phyloP scores from a whole-genome alignment of 1,284 basidiomycete genomes.

The Agroathelia rolfsii region DNA sequence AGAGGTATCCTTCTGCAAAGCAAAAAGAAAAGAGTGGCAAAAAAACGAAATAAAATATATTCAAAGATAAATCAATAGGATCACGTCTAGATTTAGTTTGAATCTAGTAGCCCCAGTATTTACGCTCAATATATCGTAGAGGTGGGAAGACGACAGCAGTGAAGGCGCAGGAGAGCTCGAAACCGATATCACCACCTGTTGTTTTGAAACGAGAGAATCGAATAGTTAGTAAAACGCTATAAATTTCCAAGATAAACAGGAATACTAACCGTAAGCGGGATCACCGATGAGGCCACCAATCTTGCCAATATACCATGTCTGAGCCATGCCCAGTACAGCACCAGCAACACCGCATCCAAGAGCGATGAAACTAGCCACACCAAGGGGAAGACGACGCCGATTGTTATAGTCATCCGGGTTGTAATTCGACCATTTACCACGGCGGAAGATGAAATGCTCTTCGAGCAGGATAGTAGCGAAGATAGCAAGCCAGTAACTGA shows the following conservation, averaged over 20 bases:
- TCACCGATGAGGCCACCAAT: slow-evolving; percentile 14
- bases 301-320: slow-evolving; percentile 21
- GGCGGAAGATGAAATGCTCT: slow-evolving; percentile 27
- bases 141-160: slow-evolving; percentile 20
- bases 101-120: slow-evolving; percentile 12
- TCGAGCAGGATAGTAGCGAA: slow-evolving; percentile 22
- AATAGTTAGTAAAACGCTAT: background rate
- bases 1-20: too few species aligned
- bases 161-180: slow-evolving; percentile 22
- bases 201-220: background rate
- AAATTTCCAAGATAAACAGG: background rate
- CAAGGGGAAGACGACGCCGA: slow-evolving; percentile 18
- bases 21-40: too few species aligned
- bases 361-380: slow-evolving; percentile 20
- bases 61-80: too few species aligned
- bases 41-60: too few species aligned
- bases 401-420: slow-evolving; percentile 21
- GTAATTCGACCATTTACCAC: slow-evolving; percentile 20
- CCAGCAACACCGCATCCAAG: slow-evolving; percentile 19
- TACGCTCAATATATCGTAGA: slow-evolving; percentile 20
- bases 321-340: slow-evolving; percentile 22
- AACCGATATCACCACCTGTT: slow-evolving; percentile 21
- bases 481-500: slow-evolving; percentile 25
- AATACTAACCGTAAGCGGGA: background rate
- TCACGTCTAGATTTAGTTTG: too few species aligned